Evolutionary conservation across 148 eudicot genomes (phyloP).

Genomic region (Chenopodium suecicum): DNA sequence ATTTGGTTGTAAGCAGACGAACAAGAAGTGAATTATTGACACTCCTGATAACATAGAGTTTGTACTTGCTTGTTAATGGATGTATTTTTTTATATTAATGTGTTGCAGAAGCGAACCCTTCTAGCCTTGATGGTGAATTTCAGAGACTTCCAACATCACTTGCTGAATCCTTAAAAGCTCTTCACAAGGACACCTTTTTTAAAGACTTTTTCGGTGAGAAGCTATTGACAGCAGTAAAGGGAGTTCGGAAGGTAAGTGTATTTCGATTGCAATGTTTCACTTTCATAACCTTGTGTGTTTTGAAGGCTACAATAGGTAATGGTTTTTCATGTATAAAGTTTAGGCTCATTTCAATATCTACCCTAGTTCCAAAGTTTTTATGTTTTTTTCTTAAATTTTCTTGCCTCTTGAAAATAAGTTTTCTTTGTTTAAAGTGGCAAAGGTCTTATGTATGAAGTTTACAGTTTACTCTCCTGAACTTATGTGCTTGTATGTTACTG

Average conservation of each 20-base stretch:
- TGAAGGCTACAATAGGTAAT: too few relatives aligned
- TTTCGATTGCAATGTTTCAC: neutral
- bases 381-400: too few relatives aligned
- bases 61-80: neutral
- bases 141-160: slow-evolving; percentile 66
- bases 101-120: slow-evolving; percentile 69
- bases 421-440: too few relatives aligned
- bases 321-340: too few relatives aligned
- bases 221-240: slow-evolving; percentile 62
- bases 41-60: neutral
- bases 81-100: neutral
- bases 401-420: too few relatives aligned
- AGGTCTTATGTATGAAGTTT: too few relatives aligned
- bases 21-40: neutral
- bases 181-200: slow-evolving; percentile 56
- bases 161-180: slow-evolving; percentile 71
- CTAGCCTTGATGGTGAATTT: slow-evolving; percentile 46
- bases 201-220: slow-evolving; percentile 62
- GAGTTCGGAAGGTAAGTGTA: slow-evolving; percentile 65
- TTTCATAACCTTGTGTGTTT: neutral
- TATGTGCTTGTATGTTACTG: too few relatives aligned
- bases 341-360: too few relatives aligned
- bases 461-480: too few relatives aligned
- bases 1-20: neutral
- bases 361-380: neutral